These are phyloP conservation scores for Retiboletus flavoniger DNA, from an alignment of 1,284 basidiomycete species.

Conservation along the genomic window DNA sequence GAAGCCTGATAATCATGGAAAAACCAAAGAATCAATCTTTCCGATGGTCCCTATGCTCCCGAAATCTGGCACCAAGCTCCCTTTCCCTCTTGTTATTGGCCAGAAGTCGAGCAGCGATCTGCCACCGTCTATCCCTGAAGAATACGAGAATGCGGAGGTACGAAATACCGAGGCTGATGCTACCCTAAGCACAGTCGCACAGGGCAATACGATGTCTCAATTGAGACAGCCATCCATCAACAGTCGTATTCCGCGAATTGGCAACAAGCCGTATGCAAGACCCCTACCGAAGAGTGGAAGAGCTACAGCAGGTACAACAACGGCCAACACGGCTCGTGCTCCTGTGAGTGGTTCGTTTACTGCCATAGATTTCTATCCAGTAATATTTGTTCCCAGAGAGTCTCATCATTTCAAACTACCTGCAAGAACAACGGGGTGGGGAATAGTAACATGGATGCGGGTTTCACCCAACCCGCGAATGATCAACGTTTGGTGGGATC, in stretches of 20 bases:
- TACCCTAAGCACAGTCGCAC: neutral
- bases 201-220: constrained; percentile 41
- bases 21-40: constrained; percentile 23
- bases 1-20: constrained; percentile 14
- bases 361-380: neutral
- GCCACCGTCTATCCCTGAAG: constrained; percentile 36
- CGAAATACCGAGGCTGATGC: neutral
- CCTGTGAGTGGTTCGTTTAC: constrained; percentile 21
- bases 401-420: constrained; percentile 10
- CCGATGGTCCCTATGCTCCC: constrained; percentile 16
- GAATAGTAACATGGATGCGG: constrained; percentile 30
- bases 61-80: constrained; percentile 36
- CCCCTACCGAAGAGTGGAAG: constrained; percentile 28
- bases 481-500: constrained; percentile 15
- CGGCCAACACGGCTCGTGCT: neutral
- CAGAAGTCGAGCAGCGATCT: constrained; percentile 18
- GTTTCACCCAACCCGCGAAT: constrained; percentile 14
- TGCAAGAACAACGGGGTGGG: constrained; percentile 21
- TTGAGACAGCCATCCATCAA: constrained; percentile 53
- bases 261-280: constrained; percentile 62
- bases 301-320: neutral
- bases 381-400: constrained; percentile 13
- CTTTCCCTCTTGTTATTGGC: constrained; percentile 42
- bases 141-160: constrained; percentile 15
- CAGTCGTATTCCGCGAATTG: constrained; percentile 70